Evolutionary conservation across 345 rosid species (phyloP).

Genomic region (Ailanthus altissimus): DNA sequence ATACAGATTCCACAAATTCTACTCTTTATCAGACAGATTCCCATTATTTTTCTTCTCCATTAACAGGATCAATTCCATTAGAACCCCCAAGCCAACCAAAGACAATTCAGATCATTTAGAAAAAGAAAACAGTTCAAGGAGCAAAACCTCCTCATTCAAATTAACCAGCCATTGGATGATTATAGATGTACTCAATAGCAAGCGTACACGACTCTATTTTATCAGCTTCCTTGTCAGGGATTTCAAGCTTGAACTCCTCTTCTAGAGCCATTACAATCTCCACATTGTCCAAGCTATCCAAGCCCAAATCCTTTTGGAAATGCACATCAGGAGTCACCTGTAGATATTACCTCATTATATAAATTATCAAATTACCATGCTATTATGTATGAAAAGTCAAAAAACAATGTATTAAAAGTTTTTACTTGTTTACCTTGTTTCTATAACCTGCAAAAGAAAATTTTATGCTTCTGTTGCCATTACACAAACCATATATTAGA

Average conservation of each 20-base stretch:
- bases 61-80: constrained; percentile 25
- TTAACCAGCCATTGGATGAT: constrained; percentile 84
- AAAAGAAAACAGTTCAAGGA: constrained; percentile 15
- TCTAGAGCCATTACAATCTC: constrained; percentile 96
- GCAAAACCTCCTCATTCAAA: constrained; percentile 13
- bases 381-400: background rate
- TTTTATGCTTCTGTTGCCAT: background rate
- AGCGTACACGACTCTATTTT: constrained; percentile 80
- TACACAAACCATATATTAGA: background rate
- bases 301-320: constrained; percentile 85
- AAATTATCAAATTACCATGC: background rate
- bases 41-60: constrained; percentile 38
- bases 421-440: background rate
- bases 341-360: background rate
- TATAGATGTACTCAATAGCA: constrained; percentile 82
- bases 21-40: constrained; percentile 30
- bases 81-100: constrained; percentile 14
- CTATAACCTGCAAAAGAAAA: background rate
- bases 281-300: constrained; percentile 91
- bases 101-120: constrained; percentile 2
- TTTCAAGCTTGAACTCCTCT: constrained; percentile 96
- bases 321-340: constrained; percentile 80
- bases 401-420: background rate
- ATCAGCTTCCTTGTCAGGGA: constrained; percentile 94
- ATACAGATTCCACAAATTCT: constrained; percentile 13